Percentiles rank a stretch among this genome's conserved stretches.
phyloP scores from a whole-genome alignment of 176 grass and related monocot species.

The Cenchrus fungigraminus region DNA sequence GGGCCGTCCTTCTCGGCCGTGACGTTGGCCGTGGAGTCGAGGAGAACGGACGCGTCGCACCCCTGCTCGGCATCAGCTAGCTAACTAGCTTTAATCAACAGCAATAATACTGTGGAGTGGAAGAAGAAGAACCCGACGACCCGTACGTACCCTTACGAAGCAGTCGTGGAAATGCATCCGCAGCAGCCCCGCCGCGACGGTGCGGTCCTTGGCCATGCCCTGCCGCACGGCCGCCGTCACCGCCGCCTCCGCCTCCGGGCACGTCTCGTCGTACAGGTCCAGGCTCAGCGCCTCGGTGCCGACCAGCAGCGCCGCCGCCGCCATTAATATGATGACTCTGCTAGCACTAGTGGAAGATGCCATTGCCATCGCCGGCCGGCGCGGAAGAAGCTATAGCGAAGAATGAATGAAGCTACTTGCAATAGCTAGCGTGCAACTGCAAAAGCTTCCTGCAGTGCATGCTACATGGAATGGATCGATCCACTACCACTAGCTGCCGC shows the following conservation, averaged over 20 bases:
- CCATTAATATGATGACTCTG: neutral
- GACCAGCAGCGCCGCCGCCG: neutral
- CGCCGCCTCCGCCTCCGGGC: slow-evolving; percentile 63
- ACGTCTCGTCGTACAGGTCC: slow-evolving; percentile 65
- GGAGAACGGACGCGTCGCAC: slow-evolving; percentile 77
- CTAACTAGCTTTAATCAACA: too few species aligned
- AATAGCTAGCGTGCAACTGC: too few species aligned
- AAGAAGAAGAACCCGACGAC: too few species aligned
- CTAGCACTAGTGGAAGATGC: too few species aligned
- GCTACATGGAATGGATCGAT: too few species aligned
- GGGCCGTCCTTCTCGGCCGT: slow-evolving; percentile 83
- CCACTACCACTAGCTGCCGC: too few species aligned
- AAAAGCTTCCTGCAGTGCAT: too few species aligned
- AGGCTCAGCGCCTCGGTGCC: slow-evolving; percentile 60
- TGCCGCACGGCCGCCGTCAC: slow-evolving; percentile 63
- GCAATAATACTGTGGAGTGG: too few species aligned
- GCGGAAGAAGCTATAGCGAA: too few species aligned
- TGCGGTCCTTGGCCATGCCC: slow-evolving; percentile 66
- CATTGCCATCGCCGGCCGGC: too few species aligned
- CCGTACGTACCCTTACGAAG: slow-evolving; percentile 63
- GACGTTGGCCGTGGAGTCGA: slow-evolving; percentile 57
- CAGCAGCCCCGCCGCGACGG: slow-evolving; percentile 74
- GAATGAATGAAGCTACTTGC: too few species aligned
- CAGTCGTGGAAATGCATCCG: slow-evolving; percentile 97
- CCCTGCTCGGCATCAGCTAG: slow-evolving; percentile 28